Base-by-base conservation (phyloP, 1,284 basidiomycete genomes). In the Sanguinoderma infundibulare region DNA sequence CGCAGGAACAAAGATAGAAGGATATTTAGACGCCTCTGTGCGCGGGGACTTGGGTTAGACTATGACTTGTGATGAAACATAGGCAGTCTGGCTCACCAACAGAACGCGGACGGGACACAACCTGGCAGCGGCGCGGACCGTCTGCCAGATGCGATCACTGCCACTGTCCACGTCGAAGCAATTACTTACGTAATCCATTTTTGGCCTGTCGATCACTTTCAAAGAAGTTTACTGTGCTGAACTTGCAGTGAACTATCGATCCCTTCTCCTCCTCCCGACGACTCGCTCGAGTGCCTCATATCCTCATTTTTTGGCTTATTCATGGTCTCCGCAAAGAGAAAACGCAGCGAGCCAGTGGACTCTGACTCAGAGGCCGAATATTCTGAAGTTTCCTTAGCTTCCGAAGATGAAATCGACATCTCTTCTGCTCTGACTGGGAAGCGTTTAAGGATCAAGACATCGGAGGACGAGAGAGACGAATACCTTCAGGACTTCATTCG, bases 401-500 rank as follows among this genome's bases (percentile, higher is more conserved):
- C 75, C 6, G 80, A 79, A 55, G 77, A 79, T 53, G 82, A 81
- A 38, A 70, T 81, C n/a, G 83, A 84, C 69, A 78, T 84, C 44
- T 82, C 81, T 56, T 70, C 76, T 53, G 77, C 78, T 8, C 71
- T 86, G 22, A 73, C 78, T 22, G 75, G 74, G 10, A 77, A 77
- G 53, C 74, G 70, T 35, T 65, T 69, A n/a, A 75, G 68, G 59
- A 42, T 66, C 62, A 65, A 57, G 47, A 51, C 39, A 44, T 36
- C 24, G 12, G 72, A 74, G 15, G 72, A 67, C 8, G 72, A 74
- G 3, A 75, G 78, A 26, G 83, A 84, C 55, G 87, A 87, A 40
- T 84, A 83, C 5, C 78, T 91, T 51, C 78, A 81, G 47, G 77
- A 84, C 17, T 83, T 92, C 53, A 85, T 94, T 22, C 79, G 84